Percentiles rank a stretch among this genome's conserved stretches.
Conservation (phyloP, 352 stramenopile species). For the Pythium sp. region DNA sequence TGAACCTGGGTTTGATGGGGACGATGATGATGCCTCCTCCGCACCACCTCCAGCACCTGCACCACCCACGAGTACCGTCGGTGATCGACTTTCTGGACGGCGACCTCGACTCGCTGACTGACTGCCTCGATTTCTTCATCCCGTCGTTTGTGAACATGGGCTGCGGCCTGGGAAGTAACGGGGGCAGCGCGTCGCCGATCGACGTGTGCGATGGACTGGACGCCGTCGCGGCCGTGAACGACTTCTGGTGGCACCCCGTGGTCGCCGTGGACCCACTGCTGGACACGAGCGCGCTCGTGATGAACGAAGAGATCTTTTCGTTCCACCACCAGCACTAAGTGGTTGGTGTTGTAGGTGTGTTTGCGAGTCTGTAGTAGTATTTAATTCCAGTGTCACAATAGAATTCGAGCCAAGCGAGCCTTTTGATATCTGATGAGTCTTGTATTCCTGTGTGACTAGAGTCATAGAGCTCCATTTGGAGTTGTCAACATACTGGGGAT, state of each 20-base stretch:
- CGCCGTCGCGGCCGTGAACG: slow-evolving; percentile 13
- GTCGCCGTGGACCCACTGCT: not conserved
- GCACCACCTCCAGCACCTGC: not conserved
- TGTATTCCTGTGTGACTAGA: no score
- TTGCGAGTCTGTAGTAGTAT: slow-evolving; percentile 2
- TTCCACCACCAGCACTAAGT: not conserved
- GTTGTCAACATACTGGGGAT: no score
- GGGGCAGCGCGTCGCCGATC: slow-evolving; percentile 14
- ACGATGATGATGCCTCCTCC: not conserved
- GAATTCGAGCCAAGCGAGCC: not conserved
- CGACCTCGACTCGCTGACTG: slow-evolving; percentile 10
- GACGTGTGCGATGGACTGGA: slow-evolving; percentile 17
- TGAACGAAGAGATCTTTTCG: slow-evolving; percentile 5
- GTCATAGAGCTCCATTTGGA: no score
- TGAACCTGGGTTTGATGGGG: not conserved
- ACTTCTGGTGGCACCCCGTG: slow-evolving; percentile 13
- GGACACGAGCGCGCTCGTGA: slow-evolving; percentile 1
- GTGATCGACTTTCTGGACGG: slow-evolving; percentile 11
- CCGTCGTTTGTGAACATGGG: not conserved
- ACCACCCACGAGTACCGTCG: not conserved
- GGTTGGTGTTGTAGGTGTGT: not conserved
- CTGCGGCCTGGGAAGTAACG: not conserved
- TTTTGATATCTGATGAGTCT: no score
- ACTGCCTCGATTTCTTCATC: slow-evolving; percentile 11
- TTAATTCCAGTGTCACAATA: slow-evolving; percentile 6